These are phyloP conservation scores for Dioszegia crocea DNA, from an alignment of 768 basidiomycete genomes.

Conservation along the genomic window DNA sequence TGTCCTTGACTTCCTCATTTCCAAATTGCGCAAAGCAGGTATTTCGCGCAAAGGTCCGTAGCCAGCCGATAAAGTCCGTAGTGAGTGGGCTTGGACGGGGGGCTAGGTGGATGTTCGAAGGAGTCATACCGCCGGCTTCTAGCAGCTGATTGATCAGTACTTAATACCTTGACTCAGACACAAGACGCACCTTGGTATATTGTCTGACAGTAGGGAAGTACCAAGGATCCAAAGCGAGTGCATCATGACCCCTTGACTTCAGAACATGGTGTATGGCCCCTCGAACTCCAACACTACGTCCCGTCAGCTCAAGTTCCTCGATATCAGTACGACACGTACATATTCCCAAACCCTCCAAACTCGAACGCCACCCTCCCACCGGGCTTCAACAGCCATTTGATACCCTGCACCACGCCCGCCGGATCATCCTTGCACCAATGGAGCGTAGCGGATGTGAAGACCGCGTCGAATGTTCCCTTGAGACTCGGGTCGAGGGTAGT, in stretches of 20 bases:
- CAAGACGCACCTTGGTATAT: slow-evolving; percentile 57
- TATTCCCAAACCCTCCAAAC: slow-evolving; percentile 71
- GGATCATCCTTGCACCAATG: slow-evolving; percentile 85
- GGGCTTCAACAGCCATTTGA: slow-evolving; percentile 61
- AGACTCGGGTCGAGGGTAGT: slow-evolving; percentile 19
- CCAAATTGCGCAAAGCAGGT: slow-evolving; percentile 59
- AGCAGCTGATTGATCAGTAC: slow-evolving; percentile 21
- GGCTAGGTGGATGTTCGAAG: slow-evolving; percentile 27
- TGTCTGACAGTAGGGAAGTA: slow-evolving; percentile 72
- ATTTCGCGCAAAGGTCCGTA: slow-evolving; percentile 61
- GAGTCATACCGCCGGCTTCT: slow-evolving; percentile 17
- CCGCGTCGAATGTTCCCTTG: slow-evolving; percentile 60
- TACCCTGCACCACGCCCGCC: slow-evolving; percentile 60
- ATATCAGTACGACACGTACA: slow-evolving; percentile 51
- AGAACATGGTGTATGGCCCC: slow-evolving; percentile 59
- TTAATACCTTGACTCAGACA: neutral
- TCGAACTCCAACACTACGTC: slow-evolving; percentile 56
- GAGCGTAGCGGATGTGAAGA: slow-evolving; percentile 73
- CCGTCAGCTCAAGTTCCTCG: slow-evolving; percentile 1
- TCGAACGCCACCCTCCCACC: slow-evolving; percentile 72
- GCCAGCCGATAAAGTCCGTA: slow-evolving; percentile 57
- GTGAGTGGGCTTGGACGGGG: slow-evolving; percentile 50
- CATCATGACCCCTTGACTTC: slow-evolving; percentile 58
- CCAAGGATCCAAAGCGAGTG: slow-evolving; percentile 69
- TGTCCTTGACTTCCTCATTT: slow-evolving; percentile 58